phyloP scores from a whole-genome alignment of 441 rosid species.

The Mallotus repandus region DNA sequence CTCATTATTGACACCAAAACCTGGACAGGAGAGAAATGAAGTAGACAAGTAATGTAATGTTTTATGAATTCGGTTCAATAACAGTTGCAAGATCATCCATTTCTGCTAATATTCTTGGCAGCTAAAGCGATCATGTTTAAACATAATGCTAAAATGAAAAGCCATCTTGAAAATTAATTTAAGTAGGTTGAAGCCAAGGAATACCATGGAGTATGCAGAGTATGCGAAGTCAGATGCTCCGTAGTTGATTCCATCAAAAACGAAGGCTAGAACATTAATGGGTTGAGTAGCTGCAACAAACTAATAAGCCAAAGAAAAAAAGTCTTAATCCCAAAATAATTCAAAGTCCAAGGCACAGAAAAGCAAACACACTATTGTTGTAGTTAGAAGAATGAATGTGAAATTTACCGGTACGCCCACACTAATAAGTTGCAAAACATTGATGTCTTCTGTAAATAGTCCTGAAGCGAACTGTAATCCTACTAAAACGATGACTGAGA shows the following conservation, averaged over 20 bases:
- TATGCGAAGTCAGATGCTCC: constrained; percentile 68
- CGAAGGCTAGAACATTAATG: constrained; percentile 58
- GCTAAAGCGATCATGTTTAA: neutral
- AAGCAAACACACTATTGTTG: neutral
- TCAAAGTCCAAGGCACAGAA: neutral
- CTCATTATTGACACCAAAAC: constrained; percentile 43
- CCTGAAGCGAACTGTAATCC: constrained; percentile 35
- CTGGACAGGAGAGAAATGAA: constrained; percentile 25
- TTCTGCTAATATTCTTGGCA: neutral
- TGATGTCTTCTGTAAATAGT: constrained; percentile 39
- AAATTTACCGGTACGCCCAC: constrained; percentile 46
- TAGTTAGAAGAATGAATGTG: constrained; percentile 6
- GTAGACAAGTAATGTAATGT: neutral
- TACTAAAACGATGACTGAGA: constrained; percentile 32
- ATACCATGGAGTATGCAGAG: constrained; percentile 62
- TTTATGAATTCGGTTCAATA: neutral
- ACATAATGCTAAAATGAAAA: neutral
- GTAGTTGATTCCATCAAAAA: constrained; percentile 61
- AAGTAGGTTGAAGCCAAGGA: neutral
- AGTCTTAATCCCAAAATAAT: neutral
- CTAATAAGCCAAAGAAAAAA: constrained; percentile 26
- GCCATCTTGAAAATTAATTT: neutral
- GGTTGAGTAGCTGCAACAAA: constrained; percentile 63
- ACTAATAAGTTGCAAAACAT: constrained; percentile 38
- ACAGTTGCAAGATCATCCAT: neutral